These are phyloP conservation scores for Lodderomyces elongisporus DNA, from an alignment of 1,139 yeast species.

Conservation along the genomic window DNA sequence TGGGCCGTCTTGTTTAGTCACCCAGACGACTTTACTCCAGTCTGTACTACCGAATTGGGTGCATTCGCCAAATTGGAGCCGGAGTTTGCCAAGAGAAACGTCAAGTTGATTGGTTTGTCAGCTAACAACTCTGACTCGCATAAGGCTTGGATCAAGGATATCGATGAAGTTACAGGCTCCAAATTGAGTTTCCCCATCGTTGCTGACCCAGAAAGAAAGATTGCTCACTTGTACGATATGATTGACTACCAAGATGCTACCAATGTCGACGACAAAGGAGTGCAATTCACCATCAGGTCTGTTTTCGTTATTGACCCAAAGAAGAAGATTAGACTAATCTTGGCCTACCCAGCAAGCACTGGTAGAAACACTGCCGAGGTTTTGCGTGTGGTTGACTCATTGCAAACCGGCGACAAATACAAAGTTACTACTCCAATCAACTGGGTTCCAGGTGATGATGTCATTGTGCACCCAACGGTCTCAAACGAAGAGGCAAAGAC, in stretches of 20 bases:
- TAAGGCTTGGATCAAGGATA: constrained; percentile 77
- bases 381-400: constrained; percentile 72
- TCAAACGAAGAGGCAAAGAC: constrained; percentile 68
- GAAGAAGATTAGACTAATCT: constrained; percentile 65
- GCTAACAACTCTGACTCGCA: constrained; percentile 70
- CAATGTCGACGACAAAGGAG: constrained; percentile 67
- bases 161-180: constrained; percentile 70
- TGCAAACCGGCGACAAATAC: constrained; percentile 69
- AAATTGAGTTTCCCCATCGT: constrained; percentile 70
- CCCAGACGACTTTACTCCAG: constrained; percentile 87
- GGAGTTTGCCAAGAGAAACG: constrained; percentile 71
- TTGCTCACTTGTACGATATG: constrained; percentile 72
- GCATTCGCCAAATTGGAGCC: constrained; percentile 82
- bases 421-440: constrained; percentile 79
- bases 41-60: constrained; percentile 86
- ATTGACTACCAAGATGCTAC: constrained; percentile 79
- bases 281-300: constrained; percentile 74
- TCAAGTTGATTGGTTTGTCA: constrained; percentile 73
- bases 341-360: constrained; percentile 79
- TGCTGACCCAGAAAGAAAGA: constrained; percentile 69
- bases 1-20: constrained; percentile 83
- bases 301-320: constrained; percentile 79
- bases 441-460: constrained; percentile 84
- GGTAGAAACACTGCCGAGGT: constrained; percentile 90
- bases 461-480: constrained; percentile 72